Evolutionary conservation across 805 yeast genomes (phyloP), one percentile per base, ranked within the genome.

Genomic region (Wickerhamomyces ciferrii): DNA sequence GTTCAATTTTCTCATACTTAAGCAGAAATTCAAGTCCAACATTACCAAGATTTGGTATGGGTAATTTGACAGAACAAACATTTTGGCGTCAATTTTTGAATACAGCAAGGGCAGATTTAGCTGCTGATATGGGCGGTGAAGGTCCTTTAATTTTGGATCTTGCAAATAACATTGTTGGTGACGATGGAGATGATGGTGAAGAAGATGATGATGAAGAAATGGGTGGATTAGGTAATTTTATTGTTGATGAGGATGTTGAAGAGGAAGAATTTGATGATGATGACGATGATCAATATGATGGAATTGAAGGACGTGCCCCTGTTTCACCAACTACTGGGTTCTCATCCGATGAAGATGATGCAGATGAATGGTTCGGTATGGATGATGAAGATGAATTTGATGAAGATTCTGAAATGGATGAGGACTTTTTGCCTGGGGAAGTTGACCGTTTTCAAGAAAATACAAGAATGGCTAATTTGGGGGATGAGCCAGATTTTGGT

Each of bases 1-100:
- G 82, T 53, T 82, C 77, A 15, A 68, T 81, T 20, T 71, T 75
- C 41, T 76, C 79, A 0, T 75, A 70, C 47, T 65, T 76, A 25
- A 64, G 72, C 39, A 58, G 76, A 49, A 44, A 51, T 10, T 35
- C 39, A 6, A 4, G 18, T 9, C 44, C 44, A 24, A 15, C 14
- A 6, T 13, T 25, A n/a, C 41, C 41, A 24, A 23, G 32, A 39
- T 21, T 11, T 25, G 32, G 32, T 11, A 8, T 25, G 15, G 32
- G 13, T n/a, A 21, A 25, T 39, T 11, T 20, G 9, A 21, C 27
- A 32, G 43, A 42, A 23, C n/a, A 17, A 42, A 42, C 7, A 14
- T 42, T 17, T 34, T 32, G 29, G 45, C 20, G 18, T 6, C 25
- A 37, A 21, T 37, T 37, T n/a, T 20, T 37, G 14, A 43, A 5